A percentile compares a stretch with the other conserved stretches of the same genome.
Evolutionary conservation across 2,329 filamentous ascomycete genomes (phyloP).

Genomic region (Camillea tinctor): DNA sequence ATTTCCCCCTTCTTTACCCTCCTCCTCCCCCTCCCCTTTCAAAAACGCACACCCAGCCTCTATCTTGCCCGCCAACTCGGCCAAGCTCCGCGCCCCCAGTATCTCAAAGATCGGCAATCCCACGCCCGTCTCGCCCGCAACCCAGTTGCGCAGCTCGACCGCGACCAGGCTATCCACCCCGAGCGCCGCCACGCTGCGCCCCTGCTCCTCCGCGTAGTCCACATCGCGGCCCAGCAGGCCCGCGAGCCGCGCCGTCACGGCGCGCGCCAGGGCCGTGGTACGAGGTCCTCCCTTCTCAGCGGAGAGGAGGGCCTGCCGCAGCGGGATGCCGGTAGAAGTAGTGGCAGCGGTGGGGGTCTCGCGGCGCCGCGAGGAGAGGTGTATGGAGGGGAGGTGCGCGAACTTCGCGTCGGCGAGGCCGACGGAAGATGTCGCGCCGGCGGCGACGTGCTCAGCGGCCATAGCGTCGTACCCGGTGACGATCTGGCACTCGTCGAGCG

Average conservation of each 20-base stretch:
- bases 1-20: background rate
- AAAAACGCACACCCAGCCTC: background rate
- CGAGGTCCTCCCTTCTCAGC: background rate
- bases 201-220: slow-evolving; percentile 41
- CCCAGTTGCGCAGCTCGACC: slow-evolving; percentile 50
- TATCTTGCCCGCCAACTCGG: background rate
- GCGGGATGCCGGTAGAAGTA: background rate
- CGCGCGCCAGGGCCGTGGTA: background rate
- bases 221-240: slow-evolving; percentile 29
- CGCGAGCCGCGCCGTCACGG: slow-evolving; percentile 2
- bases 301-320: background rate
- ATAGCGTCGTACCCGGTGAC: slow-evolving; percentile 5
- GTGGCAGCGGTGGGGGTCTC: background rate
- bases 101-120: slow-evolving; percentile 49
- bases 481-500: slow-evolving; percentile 2
- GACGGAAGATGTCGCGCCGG: background rate
- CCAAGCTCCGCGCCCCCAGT: slow-evolving; percentile 20
- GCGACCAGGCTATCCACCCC: slow-evolving; percentile 54
- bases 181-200: slow-evolving; percentile 42
- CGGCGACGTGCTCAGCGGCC: slow-evolving; percentile 3
- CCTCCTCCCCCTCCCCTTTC: background rate
- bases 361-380: background rate
- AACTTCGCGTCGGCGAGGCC: slow-evolving; percentile 3
- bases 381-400: slow-evolving; percentile 5
- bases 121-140: slow-evolving; percentile 43